Percentiles rank a stretch among this genome's conserved stretches.
These are phyloP conservation scores for Verticillium nubilum DNA, from an alignment of 2,329 filamentous ascomycete genomes.

Conservation along the genomic window DNA sequence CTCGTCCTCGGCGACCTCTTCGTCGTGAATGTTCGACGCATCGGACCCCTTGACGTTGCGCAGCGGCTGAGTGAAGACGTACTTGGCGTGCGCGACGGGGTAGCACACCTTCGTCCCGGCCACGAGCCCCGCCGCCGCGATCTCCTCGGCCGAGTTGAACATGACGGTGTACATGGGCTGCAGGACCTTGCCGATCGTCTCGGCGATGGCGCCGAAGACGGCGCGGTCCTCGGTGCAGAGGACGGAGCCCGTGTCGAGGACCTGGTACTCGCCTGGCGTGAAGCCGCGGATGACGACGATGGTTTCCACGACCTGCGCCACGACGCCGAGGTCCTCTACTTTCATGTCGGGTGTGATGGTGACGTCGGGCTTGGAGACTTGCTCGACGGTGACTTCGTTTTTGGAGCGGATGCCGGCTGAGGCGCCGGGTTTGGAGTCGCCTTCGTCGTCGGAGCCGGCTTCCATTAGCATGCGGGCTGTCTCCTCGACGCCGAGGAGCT, in stretches of 20 bases:
- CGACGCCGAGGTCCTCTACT: constrained; percentile 67
- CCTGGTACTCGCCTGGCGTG: constrained; percentile 74
- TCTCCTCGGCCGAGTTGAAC: constrained; percentile 64
- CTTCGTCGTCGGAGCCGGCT: constrained; percentile 72
- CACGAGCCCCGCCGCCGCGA: constrained; percentile 61
- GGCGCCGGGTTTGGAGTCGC: constrained; percentile 47
- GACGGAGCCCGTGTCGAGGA: constrained; percentile 78
- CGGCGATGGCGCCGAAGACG: constrained; percentile 76
- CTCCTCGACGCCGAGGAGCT: constrained; percentile 74
- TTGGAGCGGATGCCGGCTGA: constrained; percentile 60
- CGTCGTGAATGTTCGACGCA: constrained; percentile 90
- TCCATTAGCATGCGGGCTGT: constrained; percentile 82
- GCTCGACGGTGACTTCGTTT: constrained; percentile 67
- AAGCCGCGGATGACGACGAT: constrained; percentile 74
- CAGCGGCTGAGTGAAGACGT: constrained; percentile 80
- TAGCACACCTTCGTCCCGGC: constrained; percentile 73
- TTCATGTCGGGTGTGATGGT: constrained; percentile 71
- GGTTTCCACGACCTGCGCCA: constrained; percentile 75
- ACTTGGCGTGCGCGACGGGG: constrained; percentile 69
- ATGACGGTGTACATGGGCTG: constrained; percentile 81
- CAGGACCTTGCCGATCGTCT: constrained; percentile 80
- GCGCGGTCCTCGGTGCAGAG: constrained; percentile 72
- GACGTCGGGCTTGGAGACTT: constrained; percentile 70
- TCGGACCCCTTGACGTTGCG: constrained; percentile 81
- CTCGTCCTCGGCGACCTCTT: constrained; percentile 81